Base-by-base conservation (phyloP, 352 stramenopile genomes). In the Plasmopara halstedii region DNA sequence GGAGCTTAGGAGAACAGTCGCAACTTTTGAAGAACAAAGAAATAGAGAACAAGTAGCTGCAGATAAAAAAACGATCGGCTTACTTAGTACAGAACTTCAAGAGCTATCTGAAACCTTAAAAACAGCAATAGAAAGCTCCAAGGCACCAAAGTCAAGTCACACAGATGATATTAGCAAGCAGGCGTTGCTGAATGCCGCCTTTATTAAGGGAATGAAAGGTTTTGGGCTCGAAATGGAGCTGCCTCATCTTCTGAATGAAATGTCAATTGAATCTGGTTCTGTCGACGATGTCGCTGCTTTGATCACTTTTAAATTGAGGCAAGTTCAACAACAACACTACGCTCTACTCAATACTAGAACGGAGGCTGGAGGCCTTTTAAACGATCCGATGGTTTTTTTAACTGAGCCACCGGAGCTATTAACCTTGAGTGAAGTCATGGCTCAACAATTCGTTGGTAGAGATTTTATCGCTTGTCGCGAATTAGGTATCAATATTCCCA, bases 1-100 rank as follows among this genome's bases (percentile, higher is more conserved):
- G n/a, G n/a, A n/a, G n/a, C n/a, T 87, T 17, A 84, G 84, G 43
- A 70, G 70, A 23, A 87, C 78, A 0, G 66, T 87, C n/a, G 59
- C 67, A 14, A 33, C 65, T 31, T 48, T 89, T 2, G 74, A 89
- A 56, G 74, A 89, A 20, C 73, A 83, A 38, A 79, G n/a, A 14
- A 77, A 78, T 46, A 70, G 78, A 14, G 62, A 85, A 9, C 70
- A 86, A 27, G 56, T 85, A 6, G 70, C 71, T 1, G 74, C 72
- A 1, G 74, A 89, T 44, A 83, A 74, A 41, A 65, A 71, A 6
- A 85, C 73, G 2, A 89, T 87, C 32, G 49, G 60, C 3, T 46
- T 85, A 32, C 58, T 89, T 13, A 76, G 67, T 19, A 65, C 48
- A 1, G 78, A 87, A 4, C 13, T 86, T 1, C 74, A 87, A 27